A percentile compares a stretch with the other conserved stretches of the same genome.
Conservation (phyloP, 208 protist species). For the Trypanosoma mega region DNA sequence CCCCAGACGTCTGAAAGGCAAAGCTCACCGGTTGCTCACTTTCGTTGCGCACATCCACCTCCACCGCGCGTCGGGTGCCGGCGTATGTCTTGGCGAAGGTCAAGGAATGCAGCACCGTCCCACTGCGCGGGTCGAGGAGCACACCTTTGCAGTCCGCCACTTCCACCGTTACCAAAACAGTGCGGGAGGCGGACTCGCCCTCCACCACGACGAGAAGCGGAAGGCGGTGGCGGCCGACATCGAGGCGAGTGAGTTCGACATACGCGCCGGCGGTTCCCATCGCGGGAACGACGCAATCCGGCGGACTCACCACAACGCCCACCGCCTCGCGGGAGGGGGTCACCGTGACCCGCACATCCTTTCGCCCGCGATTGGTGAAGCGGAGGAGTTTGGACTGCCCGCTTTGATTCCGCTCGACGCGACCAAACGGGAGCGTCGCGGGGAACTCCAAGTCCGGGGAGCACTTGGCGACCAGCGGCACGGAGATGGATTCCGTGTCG, state of each 20-base stretch:
- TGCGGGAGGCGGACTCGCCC: slow-evolving; percentile 33
- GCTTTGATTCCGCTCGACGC: slow-evolving; percentile 51
- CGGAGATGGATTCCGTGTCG: slow-evolving; percentile 51
- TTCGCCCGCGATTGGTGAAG: slow-evolving; percentile 74
- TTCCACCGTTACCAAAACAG: slow-evolving; percentile 51
- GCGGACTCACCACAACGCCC: slow-evolving; percentile 30
- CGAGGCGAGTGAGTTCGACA: slow-evolving; percentile 52
- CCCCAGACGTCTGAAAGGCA: slow-evolving; percentile 60
- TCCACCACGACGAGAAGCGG: slow-evolving; percentile 46
- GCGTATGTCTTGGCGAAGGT: slow-evolving; percentile 67
- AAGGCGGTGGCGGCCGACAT: slow-evolving; percentile 44
- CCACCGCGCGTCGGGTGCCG: slow-evolving; percentile 46
- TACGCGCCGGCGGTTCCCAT: slow-evolving; percentile 43
- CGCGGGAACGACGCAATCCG: slow-evolving; percentile 31
- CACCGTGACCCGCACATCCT: slow-evolving; percentile 42
- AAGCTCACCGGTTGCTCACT: slow-evolving; percentile 79
- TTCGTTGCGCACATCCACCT: slow-evolving; percentile 67
- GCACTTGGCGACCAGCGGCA: slow-evolving; percentile 65
- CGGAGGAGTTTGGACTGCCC: slow-evolving; percentile 38
- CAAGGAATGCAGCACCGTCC: slow-evolving; percentile 55
- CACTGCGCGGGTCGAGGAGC: slow-evolving; percentile 57
- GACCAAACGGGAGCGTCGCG: slow-evolving; percentile 58
- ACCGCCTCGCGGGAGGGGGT: not conserved
- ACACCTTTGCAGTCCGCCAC: slow-evolving; percentile 76
- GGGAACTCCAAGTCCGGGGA: slow-evolving; percentile 66